A percentile compares a stretch with the other conserved stretches of the same genome.
These are phyloP conservation scores for Gyromitra esculenta DNA, from an alignment of 2,329 filamentous ascomycete species.

Conservation along the genomic window DNA sequence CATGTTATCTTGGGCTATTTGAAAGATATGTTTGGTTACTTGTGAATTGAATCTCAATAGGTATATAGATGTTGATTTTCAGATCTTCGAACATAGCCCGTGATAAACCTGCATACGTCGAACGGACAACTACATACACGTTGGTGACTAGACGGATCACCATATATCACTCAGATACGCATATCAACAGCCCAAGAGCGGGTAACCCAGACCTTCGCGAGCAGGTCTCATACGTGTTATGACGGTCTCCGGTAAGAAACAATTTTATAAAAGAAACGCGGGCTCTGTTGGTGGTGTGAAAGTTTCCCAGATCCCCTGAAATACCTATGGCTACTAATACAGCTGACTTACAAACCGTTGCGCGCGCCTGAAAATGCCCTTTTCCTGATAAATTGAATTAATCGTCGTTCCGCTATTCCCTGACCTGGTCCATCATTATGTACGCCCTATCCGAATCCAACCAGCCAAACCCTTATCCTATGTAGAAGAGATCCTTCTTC, in stretches of 20 bases:
- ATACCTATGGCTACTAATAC: conserved; percentile 42
- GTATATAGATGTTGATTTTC: too few relatives aligned
- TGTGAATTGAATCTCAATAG: too few relatives aligned
- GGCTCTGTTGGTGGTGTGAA: conserved; percentile 33
- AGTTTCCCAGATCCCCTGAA: conserved; percentile 25
- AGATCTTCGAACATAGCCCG: too few relatives aligned
- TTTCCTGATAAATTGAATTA: conserved; percentile 38
- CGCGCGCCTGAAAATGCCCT: conserved; percentile 41
- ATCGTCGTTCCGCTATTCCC: conserved; percentile 25
- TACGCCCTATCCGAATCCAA: conserved; percentile 21
- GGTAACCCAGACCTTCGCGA: background rate
- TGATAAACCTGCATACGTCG: too few relatives aligned
- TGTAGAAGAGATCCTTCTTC: conserved; percentile 24
- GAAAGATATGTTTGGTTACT: too few relatives aligned
- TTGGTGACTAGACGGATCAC: background rate
- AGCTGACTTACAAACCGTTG: conserved; percentile 30
- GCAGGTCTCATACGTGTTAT: conserved; percentile 5
- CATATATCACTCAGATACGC: background rate
- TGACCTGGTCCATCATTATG: conserved; percentile 30
- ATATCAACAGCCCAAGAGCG: background rate
- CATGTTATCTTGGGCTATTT: background rate
- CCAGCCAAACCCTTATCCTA: conserved; percentile 14
- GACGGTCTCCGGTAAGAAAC: background rate
- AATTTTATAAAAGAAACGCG: background rate
- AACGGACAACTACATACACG: too few relatives aligned